These are phyloP conservation scores for Pseudogymnoascus sp. DNA, from an alignment of 2,329 filamentous ascomycete genomes.

Conservation along the genomic window DNA sequence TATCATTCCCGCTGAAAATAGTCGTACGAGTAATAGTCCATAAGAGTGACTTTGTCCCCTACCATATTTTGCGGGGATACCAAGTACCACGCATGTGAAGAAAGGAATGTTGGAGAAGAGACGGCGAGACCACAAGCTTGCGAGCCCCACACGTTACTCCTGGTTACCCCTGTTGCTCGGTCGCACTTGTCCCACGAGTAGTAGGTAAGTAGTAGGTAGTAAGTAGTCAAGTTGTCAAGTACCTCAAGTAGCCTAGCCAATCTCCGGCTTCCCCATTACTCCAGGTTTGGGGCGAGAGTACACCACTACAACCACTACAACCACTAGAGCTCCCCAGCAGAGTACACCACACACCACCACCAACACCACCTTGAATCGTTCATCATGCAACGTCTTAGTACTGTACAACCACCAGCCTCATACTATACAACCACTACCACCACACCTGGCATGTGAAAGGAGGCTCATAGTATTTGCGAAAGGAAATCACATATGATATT, in stretches of 20 bases:
- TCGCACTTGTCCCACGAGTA: not conserved
- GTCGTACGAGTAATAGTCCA: not conserved
- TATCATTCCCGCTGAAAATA: not conserved
- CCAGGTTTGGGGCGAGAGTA: not conserved
- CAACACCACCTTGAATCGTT: not conserved
- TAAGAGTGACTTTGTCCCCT: not conserved
- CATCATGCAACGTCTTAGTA: not conserved
- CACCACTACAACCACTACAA: too few species aligned
- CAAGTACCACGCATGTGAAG: slow-evolving; percentile 4
- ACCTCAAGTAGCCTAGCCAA: not conserved
- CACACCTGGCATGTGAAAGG: slow-evolving; percentile 1
- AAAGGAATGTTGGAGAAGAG: not conserved
- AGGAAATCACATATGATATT: not conserved
- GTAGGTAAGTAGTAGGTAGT: too few species aligned
- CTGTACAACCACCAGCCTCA: not conserved
- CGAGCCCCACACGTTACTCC: not conserved
- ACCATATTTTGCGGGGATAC: not conserved
- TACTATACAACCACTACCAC: not conserved
- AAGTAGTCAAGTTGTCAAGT: too few species aligned
- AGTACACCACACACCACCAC: not conserved
- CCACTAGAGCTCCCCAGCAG: too few species aligned
- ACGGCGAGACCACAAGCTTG: not conserved
- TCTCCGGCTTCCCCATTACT: not conserved
- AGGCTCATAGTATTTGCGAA: not conserved
- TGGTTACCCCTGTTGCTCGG: not conserved